These are phyloP conservation scores for Lyophyllum shimeji DNA, from an alignment of 768 basidiomycete genomes.

Conservation along the genomic window DNA sequence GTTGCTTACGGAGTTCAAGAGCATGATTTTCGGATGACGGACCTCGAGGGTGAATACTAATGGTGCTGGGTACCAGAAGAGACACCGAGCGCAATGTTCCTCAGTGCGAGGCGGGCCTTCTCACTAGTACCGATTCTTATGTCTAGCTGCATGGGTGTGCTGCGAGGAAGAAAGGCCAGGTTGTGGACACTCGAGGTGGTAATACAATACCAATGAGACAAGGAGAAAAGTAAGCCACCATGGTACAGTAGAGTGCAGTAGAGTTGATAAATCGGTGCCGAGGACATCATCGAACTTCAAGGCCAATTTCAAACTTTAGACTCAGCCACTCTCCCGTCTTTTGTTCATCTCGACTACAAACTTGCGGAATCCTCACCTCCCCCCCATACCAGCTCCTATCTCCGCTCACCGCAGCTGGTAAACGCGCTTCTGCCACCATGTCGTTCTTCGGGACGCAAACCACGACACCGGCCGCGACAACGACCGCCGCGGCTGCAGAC, in stretches of 20 bases:
- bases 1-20: no score
- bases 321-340: background rate
- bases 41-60: background rate
- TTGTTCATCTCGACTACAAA: background rate
- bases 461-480: constrained; percentile 10
- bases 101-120: no score
- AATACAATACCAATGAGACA: no score
- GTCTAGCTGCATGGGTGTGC: no score
- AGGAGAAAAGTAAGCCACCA: no score
- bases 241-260: no score
- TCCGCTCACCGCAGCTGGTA: constrained; percentile 1
- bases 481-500: constrained; percentile 7
- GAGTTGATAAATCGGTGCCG: background rate
- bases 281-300: background rate
- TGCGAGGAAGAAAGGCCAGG: no score
- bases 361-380: background rate
- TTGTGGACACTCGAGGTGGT: no score
- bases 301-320: constrained; percentile 5
- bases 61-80: background rate
- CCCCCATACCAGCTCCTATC: background rate
- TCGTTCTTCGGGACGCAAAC: constrained; percentile 17
- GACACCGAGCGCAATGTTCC: no score
- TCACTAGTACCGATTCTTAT: background rate
- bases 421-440: constrained; percentile 6
- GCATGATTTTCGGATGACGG: no score